Conservation (phyloP, 2,329 filamentous ascomycete species). For the Torrubiella hemipterigena region DNA sequence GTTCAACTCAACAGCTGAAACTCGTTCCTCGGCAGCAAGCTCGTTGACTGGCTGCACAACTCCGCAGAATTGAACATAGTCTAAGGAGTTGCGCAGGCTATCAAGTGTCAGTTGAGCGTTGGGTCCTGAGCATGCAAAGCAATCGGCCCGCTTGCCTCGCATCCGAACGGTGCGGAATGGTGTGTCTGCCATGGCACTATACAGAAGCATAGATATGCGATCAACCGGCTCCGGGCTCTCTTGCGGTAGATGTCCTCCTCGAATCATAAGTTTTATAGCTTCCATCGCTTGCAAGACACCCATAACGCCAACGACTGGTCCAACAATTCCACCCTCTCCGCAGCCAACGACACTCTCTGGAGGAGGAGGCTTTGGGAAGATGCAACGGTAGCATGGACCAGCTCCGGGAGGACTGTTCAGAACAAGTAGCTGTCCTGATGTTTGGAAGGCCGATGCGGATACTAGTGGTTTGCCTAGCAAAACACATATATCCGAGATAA, state of each 20-base stretch:
- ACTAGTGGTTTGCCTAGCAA: conserved; percentile 68
- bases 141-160: conserved; percentile 54
- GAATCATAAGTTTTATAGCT: conserved; percentile 68
- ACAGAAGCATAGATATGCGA: conserved; percentile 28
- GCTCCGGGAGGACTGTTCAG: conserved; percentile 68
- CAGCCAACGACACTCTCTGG: conserved; percentile 74
- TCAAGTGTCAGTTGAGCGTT: conserved; percentile 47
- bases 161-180: conserved; percentile 66
- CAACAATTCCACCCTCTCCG: conserved; percentile 84
- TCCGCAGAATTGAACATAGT: conserved; percentile 84
- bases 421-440: conserved; percentile 80
- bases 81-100: conserved; percentile 50
- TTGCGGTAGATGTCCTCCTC: conserved; percentile 14
- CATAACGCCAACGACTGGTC: conserved; percentile 87
- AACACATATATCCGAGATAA: conserved; percentile 84
- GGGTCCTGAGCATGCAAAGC: conserved; percentile 61
- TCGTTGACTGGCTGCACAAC: conserved; percentile 39
- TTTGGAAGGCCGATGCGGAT: conserved; percentile 79
- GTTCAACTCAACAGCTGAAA: conserved; percentile 52
- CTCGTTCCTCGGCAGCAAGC: conserved; percentile 51
- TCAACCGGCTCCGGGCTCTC: conserved; percentile 11
- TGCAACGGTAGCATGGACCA: conserved; percentile 85
- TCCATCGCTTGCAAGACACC: conserved; percentile 86
- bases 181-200: conserved; percentile 29
- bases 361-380: conserved; percentile 81